These are phyloP conservation scores for Vaccinium myrtillus DNA, from an alignment of 148 eudicot genomes.

Conservation along the genomic window DNA sequence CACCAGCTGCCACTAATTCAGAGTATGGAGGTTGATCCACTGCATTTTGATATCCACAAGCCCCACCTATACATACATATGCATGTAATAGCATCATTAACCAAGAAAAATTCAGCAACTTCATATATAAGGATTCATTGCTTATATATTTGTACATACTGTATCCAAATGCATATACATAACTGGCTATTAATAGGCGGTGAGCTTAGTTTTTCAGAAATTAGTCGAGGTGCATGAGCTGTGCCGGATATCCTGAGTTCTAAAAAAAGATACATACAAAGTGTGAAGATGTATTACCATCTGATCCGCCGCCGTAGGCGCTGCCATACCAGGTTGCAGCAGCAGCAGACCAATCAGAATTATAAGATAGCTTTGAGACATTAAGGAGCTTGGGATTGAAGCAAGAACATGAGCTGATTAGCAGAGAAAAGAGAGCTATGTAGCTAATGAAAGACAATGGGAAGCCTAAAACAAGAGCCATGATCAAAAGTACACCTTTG, in stretches of 20 bases:
- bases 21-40: conserved; percentile 61
- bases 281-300: conserved; percentile 34
- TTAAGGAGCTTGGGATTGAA: conserved; percentile 41
- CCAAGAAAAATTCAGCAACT: not conserved
- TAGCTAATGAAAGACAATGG: not conserved
- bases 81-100: not conserved
- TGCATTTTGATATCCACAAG: conserved; percentile 67
- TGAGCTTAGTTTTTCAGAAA: too few relatives aligned
- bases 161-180: too few relatives aligned
- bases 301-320: conserved; percentile 60
- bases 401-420: conserved; percentile 26
- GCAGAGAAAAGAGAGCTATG: conserved; percentile 22
- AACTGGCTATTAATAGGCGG: too few relatives aligned
- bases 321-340: conserved; percentile 65
- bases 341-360: conserved; percentile 40
- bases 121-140: not conserved
- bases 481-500: not conserved
- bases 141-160: too few relatives aligned
- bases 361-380: conserved; percentile 20
- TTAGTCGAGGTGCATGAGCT: too few relatives aligned
- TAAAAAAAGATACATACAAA: not conserved
- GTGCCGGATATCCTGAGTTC: too few relatives aligned
- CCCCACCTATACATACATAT: conserved; percentile 51
- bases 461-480: conserved; percentile 16
- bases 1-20: conserved; percentile 54